Evolutionary conservation across 2,329 filamentous ascomycete genomes (phyloP), one percentile per base, ranked within the genome.

Genomic region (Paecilomyces fulvus): DNA sequence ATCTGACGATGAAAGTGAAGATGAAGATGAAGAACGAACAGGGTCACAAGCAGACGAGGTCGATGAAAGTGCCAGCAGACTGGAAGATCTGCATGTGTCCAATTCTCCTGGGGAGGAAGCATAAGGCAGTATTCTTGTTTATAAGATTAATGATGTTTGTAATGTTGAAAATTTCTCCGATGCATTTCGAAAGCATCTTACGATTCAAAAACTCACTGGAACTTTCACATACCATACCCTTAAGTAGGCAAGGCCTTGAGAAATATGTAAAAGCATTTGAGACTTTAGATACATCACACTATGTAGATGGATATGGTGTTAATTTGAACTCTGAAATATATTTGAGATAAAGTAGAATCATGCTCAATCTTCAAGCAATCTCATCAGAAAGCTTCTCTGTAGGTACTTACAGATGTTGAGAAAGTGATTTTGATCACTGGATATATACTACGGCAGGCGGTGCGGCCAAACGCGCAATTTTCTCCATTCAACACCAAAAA

Each of bases 381-480:
- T n/a, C n/a, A n/a, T n/a, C n/a, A n/a, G n/a, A n/a, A n/a, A n/a
- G n/a, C n/a, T n/a, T 25, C 23, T 25, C 23, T 25, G 23, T 5
- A 3, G 23, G 23, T 25, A 5, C 23, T 5, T 25, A 25, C n/a
- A n/a, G 55, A 30, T 54, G 52, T 49, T 31, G 43, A 28, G 30
- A 31, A 7, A 8, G 8, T 31, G 30, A 31, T 14, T 49, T 14
- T 49, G 3, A 17, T 3, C 12, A 23, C 21, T 49, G 11, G 20
- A 28, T 3, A 25, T 3, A 25, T 14, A 12, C 9, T 70, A 68
- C 65, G 70, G 70, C 58, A 63, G 50, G 59, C 64, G 65, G 58
- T 37, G 70, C 70, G 70, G 70, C 70, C 68, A 73, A 59, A 53
- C 57, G 58, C 65, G 70, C 70, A 73, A 60, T 64, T 68, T 59